Base-by-base conservation (phyloP, 345 rosid species). In the Euphorbia pulcherrima region DNA sequence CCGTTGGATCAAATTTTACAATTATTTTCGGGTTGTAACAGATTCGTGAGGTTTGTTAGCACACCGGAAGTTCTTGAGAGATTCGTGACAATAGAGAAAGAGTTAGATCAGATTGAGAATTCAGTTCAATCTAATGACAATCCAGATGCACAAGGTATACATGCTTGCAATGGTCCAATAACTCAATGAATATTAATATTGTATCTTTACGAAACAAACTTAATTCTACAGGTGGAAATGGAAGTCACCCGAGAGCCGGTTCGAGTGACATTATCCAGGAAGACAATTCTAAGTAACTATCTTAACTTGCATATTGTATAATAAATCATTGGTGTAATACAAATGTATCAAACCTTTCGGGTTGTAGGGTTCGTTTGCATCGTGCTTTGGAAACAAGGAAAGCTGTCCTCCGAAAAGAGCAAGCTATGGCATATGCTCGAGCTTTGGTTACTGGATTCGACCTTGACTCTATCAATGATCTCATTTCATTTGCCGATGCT, bases 61-160 rank as follows among this genome's bases (percentile, higher is more conserved):
- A 81, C 97, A 17, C 99, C 98, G 21, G 99, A 95, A 86, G 83
- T 88, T 83, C 94, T 95, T 67, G 99, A 95, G 89, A 87, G 99
- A 82, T 87, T 89, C 65, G 96, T 86, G 16, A 86, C 89, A 27
- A 78, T 90, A 37, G 97, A 95, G 80, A 87, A 68, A 67, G 99
- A 95, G 77, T 82, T 95, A 28, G 83, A 77, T 40, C 96, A 95
- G 82, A 95, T 90, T 46, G 90, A 87, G 80, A 84, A 76, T 79
- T 87, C 94, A 18, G 87, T 87, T 73, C 86, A 78, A 33, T 72
- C 84, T 64, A 86, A 85, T 74, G 92, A 85, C 72, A 84, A 70
- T 69, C 84, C 77, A 46, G 88, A 87, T 30, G 64, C 76, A 26
- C 88, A 83, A 73, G 87, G 96, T 87, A 80, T 72, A 72, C 24